Base-by-base conservation (phyloP, 495 filamentous ascomycete species). In the Bombardia bombarda region DNA sequence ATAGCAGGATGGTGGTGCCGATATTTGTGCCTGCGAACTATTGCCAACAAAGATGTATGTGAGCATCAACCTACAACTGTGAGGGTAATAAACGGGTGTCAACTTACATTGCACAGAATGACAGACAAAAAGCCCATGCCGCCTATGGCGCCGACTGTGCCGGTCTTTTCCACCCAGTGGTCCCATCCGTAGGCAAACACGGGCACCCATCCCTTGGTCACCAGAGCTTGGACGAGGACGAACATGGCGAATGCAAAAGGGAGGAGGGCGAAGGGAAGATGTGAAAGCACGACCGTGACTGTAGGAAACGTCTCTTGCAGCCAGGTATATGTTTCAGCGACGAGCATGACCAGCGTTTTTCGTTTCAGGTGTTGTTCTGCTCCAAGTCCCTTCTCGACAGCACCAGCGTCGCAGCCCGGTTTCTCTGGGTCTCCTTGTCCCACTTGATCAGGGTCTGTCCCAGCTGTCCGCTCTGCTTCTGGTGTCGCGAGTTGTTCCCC, bases 1-100 rank as follows among this genome's bases (percentile, higher is more conserved):
- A 80, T 13, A 83, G 67, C 4, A 83, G 70, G 52, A 84, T 83
- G 4, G 80, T 79, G 1, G 80, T 82, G 14, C 80, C 80, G 38
- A 83, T 84, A 46, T 84, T 83, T 8, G 80, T 83, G 12, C 80
- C 80, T 9, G 79, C 77, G 46, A 83, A 84, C 79, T 83, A 52
- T 16, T 22, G 19, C 32, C 20, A 19, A 19, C 7, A 28, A n/a
- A n/a, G n/a, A n/a, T n/a, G n/a, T n/a, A n/a, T n/a, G n/a, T n/a
- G n/a, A n/a, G n/a, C n/a, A n/a, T n/a, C n/a, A n/a, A n/a, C n/a
- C n/a, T n/a, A n/a, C n/a, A n/a, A n/a, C n/a, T n/a, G n/a, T n/a
- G n/a, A n/a, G n/a, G n/a, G n/a, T n/a, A n/a, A n/a, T n/a, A n/a
- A n/a, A n/a, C n/a, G n/a, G n/a, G n/a, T n/a, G n/a, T n/a, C n/a